Conservation (phyloP, 2,329 filamentous ascomycete genomes). For the Diaporthe sp. region DNA sequence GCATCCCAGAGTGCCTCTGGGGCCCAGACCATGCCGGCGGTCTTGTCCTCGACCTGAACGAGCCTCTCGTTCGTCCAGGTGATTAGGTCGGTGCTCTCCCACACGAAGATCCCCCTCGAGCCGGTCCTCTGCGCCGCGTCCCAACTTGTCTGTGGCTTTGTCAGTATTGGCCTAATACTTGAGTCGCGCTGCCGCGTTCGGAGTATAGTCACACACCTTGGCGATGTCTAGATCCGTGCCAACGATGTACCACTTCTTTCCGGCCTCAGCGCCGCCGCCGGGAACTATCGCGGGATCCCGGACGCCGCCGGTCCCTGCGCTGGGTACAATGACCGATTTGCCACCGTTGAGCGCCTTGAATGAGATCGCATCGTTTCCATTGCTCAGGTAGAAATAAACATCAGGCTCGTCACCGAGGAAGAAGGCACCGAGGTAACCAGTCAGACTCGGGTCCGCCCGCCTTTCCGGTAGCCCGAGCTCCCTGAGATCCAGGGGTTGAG, state of each 20-base stretch:
- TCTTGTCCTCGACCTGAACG: constrained; percentile 64
- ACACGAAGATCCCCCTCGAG: constrained; percentile 66
- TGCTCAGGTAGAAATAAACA: constrained; percentile 68
- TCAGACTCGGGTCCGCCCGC: constrained; percentile 56
- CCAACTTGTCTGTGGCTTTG: constrained; percentile 61
- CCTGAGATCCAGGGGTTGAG: constrained; percentile 17
- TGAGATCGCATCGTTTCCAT: constrained; percentile 64
- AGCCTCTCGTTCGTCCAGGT: constrained; percentile 64
- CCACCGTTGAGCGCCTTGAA: constrained; percentile 65
- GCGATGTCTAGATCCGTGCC: constrained; percentile 68
- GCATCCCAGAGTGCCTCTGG: constrained; percentile 68
- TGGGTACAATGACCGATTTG: constrained; percentile 62
- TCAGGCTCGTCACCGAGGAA: constrained; percentile 68
- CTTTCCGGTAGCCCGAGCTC: constrained; percentile 47
- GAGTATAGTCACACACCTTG: constrained; percentile 49
- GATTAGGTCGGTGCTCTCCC: constrained; percentile 66
- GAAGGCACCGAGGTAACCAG: constrained; percentile 67
- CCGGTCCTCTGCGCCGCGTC: constrained; percentile 66
- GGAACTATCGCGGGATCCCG: constrained; percentile 65
- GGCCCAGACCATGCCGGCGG: constrained; percentile 72
- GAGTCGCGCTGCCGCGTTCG: no score
- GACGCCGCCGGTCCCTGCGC: constrained; percentile 65
- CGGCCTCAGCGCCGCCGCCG: constrained; percentile 61
- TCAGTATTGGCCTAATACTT: constrained; percentile 33
- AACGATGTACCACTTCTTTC: constrained; percentile 68